Percentiles rank a stretch among this genome's conserved stretches.
These are phyloP conservation scores for Bothriochloa decipiens DNA, from an alignment of 176 grass and related monocot species.

Conservation along the genomic window DNA sequence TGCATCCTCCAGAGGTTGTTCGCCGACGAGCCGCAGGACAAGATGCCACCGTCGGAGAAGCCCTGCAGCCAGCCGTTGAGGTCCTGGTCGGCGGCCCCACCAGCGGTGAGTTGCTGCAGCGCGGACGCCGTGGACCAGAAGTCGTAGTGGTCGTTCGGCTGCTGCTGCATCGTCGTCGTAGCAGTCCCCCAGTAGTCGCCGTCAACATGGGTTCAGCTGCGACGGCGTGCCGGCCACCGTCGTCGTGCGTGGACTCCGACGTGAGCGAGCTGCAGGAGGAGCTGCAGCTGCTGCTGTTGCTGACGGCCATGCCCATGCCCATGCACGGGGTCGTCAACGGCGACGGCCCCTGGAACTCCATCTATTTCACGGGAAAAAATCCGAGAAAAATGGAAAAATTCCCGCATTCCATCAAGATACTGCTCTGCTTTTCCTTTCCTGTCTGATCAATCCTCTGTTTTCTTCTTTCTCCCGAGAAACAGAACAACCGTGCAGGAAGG, in stretches of 20 bases:
- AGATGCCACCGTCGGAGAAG: constrained; percentile 29
- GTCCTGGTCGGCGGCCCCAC: background rate
- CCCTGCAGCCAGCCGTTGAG: constrained; percentile 49
- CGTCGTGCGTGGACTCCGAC: background rate
- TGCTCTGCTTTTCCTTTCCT: no score
- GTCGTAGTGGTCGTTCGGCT: background rate
- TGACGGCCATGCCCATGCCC: background rate
- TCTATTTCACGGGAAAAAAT: no score
- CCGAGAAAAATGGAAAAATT: no score
- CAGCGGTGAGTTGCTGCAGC: background rate
- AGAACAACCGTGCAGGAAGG: no score
- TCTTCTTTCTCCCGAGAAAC: no score
- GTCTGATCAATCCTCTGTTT: no score
- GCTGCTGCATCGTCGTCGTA: background rate
- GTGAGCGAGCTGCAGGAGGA: constrained; percentile 37
- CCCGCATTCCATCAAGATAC: no score
- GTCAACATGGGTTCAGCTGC: background rate
- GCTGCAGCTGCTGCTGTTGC: background rate
- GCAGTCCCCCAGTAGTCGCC: background rate
- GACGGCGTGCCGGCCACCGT: no score
- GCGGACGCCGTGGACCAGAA: constrained; percentile 38
- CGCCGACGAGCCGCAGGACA: background rate
- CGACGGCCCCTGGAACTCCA: background rate
- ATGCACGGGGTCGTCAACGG: no score
- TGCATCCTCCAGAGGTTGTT: constrained; percentile 40